Conservation (phyloP, 192 early-diverging fungal genomes). For the Entrophospora sp. region DNA sequence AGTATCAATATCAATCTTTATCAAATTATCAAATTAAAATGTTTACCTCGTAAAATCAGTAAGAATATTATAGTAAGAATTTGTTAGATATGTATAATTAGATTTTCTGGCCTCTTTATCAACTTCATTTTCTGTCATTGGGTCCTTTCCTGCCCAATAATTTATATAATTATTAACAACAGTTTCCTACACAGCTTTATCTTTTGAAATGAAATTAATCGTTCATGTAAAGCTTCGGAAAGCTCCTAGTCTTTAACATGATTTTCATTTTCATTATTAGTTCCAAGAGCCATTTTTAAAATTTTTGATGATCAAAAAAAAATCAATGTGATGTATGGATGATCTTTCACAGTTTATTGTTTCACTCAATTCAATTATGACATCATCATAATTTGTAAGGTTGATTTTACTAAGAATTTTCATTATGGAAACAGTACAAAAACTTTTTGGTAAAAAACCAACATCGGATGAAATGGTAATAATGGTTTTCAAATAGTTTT, state of each 20-base stretch:
- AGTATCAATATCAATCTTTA: too few relatives aligned
- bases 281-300: too few relatives aligned
- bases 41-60: slow-evolving; percentile 80
- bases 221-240: too few relatives aligned
- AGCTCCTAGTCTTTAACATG: too few relatives aligned
- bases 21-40: too few relatives aligned
- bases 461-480: slow-evolving; percentile 49
- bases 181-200: slow-evolving; percentile 53
- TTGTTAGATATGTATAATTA: slow-evolving; percentile 62
- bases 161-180: slow-evolving; percentile 64
- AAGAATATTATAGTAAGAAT: slow-evolving; percentile 75
- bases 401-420: too few relatives aligned
- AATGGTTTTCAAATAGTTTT: neutral
- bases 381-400: neutral
- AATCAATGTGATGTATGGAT: too few relatives aligned
- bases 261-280: too few relatives aligned
- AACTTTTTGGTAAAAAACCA: slow-evolving; percentile 51
- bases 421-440: slow-evolving; percentile 35
- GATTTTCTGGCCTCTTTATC: slow-evolving; percentile 39
- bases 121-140: slow-evolving; percentile 49
- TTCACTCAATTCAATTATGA: too few relatives aligned
- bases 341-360: too few relatives aligned
- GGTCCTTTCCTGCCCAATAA: slow-evolving; percentile 54
- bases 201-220: too few relatives aligned
- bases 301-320: too few relatives aligned